These are phyloP conservation scores for Groenewaldozyma sp. DNA, from an alignment of 1,139 yeast species.

Conservation along the genomic window DNA sequence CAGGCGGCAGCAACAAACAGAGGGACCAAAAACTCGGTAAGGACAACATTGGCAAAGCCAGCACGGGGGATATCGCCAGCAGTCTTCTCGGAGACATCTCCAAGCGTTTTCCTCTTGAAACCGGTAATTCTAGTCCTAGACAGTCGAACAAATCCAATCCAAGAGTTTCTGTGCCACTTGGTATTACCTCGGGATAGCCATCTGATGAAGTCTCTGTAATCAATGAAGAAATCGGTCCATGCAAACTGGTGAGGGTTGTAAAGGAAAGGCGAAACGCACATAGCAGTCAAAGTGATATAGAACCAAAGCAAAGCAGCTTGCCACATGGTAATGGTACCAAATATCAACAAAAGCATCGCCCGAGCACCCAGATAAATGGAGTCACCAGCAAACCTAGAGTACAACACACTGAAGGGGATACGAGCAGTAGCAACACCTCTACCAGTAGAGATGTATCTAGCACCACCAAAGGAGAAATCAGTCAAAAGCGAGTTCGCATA, in stretches of 20 bases:
- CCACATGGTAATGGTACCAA: conserved; percentile 93
- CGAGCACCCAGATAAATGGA: conserved; percentile 96
- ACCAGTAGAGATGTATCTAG: conserved; percentile 97
- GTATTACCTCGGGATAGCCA: conserved; percentile 99
- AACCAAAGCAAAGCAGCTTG: conserved; percentile 96
- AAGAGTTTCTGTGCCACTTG: conserved; percentile 97
- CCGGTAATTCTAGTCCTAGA: conserved; percentile 97
- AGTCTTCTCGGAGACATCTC: conserved; percentile 84
- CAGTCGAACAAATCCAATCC: conserved; percentile 97
- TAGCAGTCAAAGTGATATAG: conserved; percentile 90
- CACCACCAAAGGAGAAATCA: conserved; percentile 98
- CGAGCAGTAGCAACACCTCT: conserved; percentile 99
- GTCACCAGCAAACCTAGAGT: conserved; percentile 94
- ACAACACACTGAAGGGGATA: conserved; percentile 91
- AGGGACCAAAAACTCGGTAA: conserved; percentile 84
- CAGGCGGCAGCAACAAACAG: conserved; percentile 81
- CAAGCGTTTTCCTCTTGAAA: conserved; percentile 82
- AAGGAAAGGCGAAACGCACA: conserved; percentile 87
- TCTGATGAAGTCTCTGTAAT: conserved; percentile 95
- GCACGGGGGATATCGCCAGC: conserved; percentile 96
- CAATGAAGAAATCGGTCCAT: conserved; percentile 97
- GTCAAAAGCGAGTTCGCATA: conserved; percentile 85
- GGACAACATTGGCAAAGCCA: conserved; percentile 74
- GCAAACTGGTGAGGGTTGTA: conserved; percentile 99
- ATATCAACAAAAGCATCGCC: conserved; percentile 76